Conservation (phyloP, 257 asterid species). For the Gentiana straminea region DNA sequence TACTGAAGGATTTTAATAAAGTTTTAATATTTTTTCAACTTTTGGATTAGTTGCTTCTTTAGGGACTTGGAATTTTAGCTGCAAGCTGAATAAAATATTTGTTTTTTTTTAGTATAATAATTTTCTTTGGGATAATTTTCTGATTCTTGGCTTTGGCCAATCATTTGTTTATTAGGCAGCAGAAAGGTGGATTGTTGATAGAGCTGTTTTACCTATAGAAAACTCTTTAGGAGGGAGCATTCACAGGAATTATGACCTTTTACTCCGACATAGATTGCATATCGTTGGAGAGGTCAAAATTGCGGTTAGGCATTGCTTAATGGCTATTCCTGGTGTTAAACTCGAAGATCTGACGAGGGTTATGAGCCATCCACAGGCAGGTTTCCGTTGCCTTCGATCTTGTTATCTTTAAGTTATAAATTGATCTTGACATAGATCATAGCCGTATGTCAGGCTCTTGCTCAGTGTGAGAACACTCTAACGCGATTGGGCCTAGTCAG, state of each 20-base stretch:
- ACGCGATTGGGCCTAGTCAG: constrained; percentile 80
- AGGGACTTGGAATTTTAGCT: too few relatives aligned
- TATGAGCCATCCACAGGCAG: constrained; percentile 99
- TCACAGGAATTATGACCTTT: constrained; percentile 93
- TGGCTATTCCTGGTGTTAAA: constrained; percentile 71
- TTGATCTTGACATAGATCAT: constrained; percentile 4
- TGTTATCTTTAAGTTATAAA: not conserved
- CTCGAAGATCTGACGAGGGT: constrained; percentile 75
- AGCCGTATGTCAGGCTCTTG: constrained; percentile 71
- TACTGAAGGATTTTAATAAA: not conserved
- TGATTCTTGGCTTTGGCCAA: too few relatives aligned
- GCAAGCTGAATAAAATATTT: not conserved
- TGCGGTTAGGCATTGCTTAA: constrained; percentile 76
- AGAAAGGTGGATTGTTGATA: constrained; percentile 91
- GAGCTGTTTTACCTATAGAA: constrained; percentile 96
- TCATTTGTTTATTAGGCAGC: constrained; percentile 46
- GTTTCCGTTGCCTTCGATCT: constrained; percentile 10
- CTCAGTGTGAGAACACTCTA: constrained; percentile 94
- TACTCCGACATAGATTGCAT: constrained; percentile 86
- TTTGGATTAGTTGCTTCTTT: not conserved
- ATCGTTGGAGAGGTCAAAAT: constrained; percentile 99
- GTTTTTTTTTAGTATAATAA: not conserved
- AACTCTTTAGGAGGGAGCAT: constrained; percentile 97
- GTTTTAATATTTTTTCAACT: not conserved
- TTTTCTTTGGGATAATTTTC: too few relatives aligned